Evolutionary conservation across 2,329 filamentous ascomycete genomes (phyloP).

Genomic region (Pleurostoma richardsiae): DNA sequence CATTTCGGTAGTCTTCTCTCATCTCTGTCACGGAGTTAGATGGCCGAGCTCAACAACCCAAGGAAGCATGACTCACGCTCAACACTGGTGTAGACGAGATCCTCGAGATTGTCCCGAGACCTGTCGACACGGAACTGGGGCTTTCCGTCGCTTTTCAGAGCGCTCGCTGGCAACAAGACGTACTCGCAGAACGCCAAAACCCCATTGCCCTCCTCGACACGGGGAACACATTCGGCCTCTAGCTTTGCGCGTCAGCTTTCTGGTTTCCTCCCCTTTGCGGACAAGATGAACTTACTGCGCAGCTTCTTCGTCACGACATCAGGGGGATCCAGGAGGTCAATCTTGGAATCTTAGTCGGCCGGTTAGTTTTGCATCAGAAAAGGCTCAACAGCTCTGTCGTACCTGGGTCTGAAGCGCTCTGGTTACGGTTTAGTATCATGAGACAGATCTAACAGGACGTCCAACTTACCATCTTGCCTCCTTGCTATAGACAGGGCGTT

Average conservation of each 20-base stretch:
- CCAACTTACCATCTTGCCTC: constrained; percentile 66
- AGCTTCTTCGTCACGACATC: constrained; percentile 78
- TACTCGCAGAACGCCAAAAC: constrained; percentile 82
- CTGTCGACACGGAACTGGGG: constrained; percentile 65
- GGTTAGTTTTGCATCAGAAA: too few relatives aligned
- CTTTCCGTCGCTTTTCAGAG: constrained; percentile 48
- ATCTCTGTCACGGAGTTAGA: constrained; percentile 42
- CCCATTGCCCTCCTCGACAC: constrained; percentile 78
- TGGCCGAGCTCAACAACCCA: too few relatives aligned
- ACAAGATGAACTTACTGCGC: constrained; percentile 24
- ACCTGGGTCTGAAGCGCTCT: constrained; percentile 32
- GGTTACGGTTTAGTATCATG: constrained; percentile 11
- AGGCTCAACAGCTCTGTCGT: constrained; percentile 19
- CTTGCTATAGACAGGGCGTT: constrained; percentile 30
- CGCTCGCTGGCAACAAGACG: constrained; percentile 73
- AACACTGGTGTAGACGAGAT: constrained; percentile 75
- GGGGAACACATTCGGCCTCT: constrained; percentile 76
- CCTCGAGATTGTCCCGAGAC: constrained; percentile 59
- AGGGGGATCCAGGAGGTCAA: constrained; percentile 80
- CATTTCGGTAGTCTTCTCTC: constrained; percentile 73
- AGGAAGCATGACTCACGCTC: constrained; percentile 18
- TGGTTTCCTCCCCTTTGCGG: too few relatives aligned
- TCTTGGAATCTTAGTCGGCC: constrained; percentile 50
- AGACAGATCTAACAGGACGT: not conserved
- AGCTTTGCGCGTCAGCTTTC: too few relatives aligned